phyloP scores from a whole-genome alignment of 1,284 basidiomycete genomes.

The Xerocomus cyaneibrunnescens region DNA sequence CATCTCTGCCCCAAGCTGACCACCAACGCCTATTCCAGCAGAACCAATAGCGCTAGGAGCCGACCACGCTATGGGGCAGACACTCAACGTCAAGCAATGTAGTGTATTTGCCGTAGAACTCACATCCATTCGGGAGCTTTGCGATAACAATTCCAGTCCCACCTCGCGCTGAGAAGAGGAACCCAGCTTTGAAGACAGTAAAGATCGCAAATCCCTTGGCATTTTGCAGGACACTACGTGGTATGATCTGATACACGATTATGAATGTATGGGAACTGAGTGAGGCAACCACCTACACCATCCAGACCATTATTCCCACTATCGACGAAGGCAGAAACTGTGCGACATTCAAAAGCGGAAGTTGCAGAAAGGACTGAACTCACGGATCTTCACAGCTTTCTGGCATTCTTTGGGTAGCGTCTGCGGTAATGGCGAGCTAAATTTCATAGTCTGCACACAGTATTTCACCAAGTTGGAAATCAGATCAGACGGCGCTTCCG shows the following conservation, averaged over 20 bases:
- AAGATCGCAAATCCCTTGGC: slow-evolving; percentile 88
- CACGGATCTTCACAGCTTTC: slow-evolving; percentile 76
- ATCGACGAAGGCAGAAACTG: slow-evolving; percentile 75
- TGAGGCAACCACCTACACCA: slow-evolving; percentile 39
- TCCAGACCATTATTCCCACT: slow-evolving; percentile 71
- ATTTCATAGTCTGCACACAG: slow-evolving; percentile 49
- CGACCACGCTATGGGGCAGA: slow-evolving; percentile 70
- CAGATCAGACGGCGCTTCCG: neutral
- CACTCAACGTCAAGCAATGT: neutral
- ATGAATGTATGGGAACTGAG: neutral
- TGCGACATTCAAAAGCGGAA: slow-evolving; percentile 11
- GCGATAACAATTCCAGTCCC: slow-evolving; percentile 94
- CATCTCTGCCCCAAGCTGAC: slow-evolving; percentile 83
- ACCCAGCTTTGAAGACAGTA: slow-evolving; percentile 77
- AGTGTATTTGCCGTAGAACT: slow-evolving; percentile 35
- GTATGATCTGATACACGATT: slow-evolving; percentile 50
- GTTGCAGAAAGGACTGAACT: slow-evolving; percentile 26
- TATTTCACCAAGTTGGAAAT: neutral
- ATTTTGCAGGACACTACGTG: slow-evolving; percentile 63
- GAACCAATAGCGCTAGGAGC: slow-evolving; percentile 94
- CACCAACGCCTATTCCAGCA: slow-evolving; percentile 90
- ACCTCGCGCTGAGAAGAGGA: slow-evolving; percentile 75
- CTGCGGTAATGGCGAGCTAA: slow-evolving; percentile 69
- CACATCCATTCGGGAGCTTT: slow-evolving; percentile 78
- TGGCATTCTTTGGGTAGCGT: slow-evolving; percentile 69